phyloP scores from a whole-genome alignment of 441 rosid species.

The Raphanus hybrid region DNA sequence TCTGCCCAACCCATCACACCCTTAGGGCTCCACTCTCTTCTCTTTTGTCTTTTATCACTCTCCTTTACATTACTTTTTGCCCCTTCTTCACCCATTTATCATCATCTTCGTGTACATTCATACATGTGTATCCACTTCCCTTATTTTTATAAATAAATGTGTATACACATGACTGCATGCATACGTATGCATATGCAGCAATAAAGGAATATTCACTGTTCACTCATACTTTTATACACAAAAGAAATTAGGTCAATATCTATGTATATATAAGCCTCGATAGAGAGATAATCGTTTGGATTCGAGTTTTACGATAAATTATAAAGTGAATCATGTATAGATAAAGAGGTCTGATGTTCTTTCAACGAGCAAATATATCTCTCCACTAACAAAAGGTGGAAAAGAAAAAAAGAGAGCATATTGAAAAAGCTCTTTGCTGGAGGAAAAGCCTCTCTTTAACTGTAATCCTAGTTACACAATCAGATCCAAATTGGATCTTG shows the following conservation, averaged over 20 bases:
- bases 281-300: slow-evolving; percentile 19
- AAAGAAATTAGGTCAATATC: slow-evolving; percentile 22
- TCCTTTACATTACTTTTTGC: slow-evolving; percentile 42
- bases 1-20: slow-evolving; percentile 58
- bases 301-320: slow-evolving; percentile 15
- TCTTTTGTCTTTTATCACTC: slow-evolving; percentile 29
- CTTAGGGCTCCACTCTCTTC: slow-evolving; percentile 55
- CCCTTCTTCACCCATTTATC: slow-evolving; percentile 28
- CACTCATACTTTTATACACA: slow-evolving; percentile 5
- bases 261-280: slow-evolving; percentile 6
- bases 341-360: slow-evolving; percentile 48
- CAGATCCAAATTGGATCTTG: slow-evolving; percentile 40
- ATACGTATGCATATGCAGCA: slow-evolving; percentile 37
- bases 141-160: background rate
- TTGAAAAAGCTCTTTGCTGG: slow-evolving; percentile 63
- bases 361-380: slow-evolving; percentile 51
- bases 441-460: slow-evolving; percentile 53
- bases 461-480: slow-evolving; percentile 37
- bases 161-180: slow-evolving; percentile 38
- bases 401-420: slow-evolving; percentile 48
- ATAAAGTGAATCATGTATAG: slow-evolving; percentile 26
- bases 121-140: slow-evolving; percentile 23
- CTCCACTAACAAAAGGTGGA: slow-evolving; percentile 62
- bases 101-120: slow-evolving; percentile 32
- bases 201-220: slow-evolving; percentile 35